Base-by-base conservation (phyloP, 2,329 filamentous ascomycete genomes). In the Metarhizium rileyi region DNA sequence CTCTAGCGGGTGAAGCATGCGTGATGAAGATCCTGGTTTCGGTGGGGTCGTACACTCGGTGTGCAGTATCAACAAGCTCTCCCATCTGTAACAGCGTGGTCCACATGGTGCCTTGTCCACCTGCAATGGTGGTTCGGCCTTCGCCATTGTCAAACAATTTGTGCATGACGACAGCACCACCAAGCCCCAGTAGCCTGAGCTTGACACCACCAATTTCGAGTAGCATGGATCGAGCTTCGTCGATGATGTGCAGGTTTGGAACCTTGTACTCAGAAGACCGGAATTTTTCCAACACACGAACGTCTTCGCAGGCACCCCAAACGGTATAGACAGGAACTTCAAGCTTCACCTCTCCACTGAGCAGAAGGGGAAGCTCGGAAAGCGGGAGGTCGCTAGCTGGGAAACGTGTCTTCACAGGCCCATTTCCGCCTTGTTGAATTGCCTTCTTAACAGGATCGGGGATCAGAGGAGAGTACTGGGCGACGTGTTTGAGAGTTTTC, bases 121-220 rank as follows among this genome's bases (percentile, higher is more conserved):
- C 93, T 22, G 93, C 93, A 68, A 98, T 98, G 2, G 94, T 98
- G 46, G 93, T 98, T 68, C 91, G 84, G 53, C 93, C 93, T 65
- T 98, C 93, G 49, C 93, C 93, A 59, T 98, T 98, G 68, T 98
- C 93, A 63, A 98, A 98, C 18, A 98, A 81, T 77, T 98, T 98
- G 77, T 98, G 93, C 90, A 98, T 98, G 52, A 98, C 93, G 5
- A 98, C 91, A 6, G 93, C 93, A 61, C 93, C 93, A 56, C 93
- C 93, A 30, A 98, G 77, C 54, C 93, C 93, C 27, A 98, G 80
- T 46, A 98, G 78, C 61, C 93, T 87, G 56, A 98, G 81, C 78
- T 97, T 97, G 49, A 98, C 89, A 50, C 93, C 93, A 50, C 91
- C 93, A 53, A 97, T 77, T 70, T 98, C 93, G 51, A 98, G 78